Conservation (phyloP, 257 asterid species). For the Solanum bulbocastanum region DNA sequence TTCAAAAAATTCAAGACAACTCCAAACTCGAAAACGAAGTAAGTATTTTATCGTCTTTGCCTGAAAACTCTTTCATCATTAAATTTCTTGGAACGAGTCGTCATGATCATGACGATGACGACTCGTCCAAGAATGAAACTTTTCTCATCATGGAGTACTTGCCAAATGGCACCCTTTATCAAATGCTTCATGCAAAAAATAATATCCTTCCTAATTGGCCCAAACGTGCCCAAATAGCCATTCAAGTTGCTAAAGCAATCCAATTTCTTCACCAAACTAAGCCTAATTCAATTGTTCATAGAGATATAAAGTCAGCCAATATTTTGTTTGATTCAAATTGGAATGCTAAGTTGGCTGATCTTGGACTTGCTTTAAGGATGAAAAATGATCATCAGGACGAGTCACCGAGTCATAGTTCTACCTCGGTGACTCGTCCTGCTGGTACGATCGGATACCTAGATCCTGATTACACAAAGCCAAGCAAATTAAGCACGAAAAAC, state of each 20-base stretch:
- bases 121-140: conserved; percentile 5
- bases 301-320: conserved; percentile 66
- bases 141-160: conserved; percentile 42
- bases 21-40: conserved; percentile 53
- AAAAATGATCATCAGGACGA: background rate
- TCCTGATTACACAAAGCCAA: conserved; percentile 52
- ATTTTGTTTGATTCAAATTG: conserved; percentile 34
- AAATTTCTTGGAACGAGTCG: conserved; percentile 34
- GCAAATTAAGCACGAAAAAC: conserved; percentile 41
- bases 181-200: conserved; percentile 26
- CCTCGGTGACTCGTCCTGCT: conserved; percentile 34
- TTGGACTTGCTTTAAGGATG: conserved; percentile 41
- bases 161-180: conserved; percentile 63
- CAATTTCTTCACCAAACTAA: conserved; percentile 34
- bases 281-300: conserved; percentile 35
- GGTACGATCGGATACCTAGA: conserved; percentile 74
- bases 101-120: background rate
- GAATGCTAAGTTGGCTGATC: conserved; percentile 53
- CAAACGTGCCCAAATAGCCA: conserved; percentile 31
- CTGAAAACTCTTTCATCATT: conserved; percentile 18
- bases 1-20: conserved; percentile 44
- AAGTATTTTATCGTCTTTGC: conserved; percentile 30
- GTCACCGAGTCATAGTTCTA: background rate
- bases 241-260: conserved; percentile 36
- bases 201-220: conserved; percentile 31